Conservation (phyloP, 108 stramenopile genomes). For the Fistulifera pelliculosa region DNA sequence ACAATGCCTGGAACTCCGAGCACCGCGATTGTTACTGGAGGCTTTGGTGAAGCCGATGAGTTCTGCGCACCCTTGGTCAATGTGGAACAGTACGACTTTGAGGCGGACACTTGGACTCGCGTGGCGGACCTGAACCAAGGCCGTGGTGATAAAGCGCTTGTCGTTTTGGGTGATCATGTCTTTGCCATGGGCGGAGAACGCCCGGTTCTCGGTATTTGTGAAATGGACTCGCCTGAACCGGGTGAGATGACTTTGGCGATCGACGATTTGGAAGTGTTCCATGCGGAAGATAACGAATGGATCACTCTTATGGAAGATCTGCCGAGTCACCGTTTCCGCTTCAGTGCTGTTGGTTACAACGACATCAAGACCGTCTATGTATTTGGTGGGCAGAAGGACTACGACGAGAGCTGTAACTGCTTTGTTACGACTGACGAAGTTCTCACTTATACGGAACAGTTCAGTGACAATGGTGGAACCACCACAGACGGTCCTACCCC, state of each 20-base stretch:
- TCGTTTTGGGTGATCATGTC: conserved; percentile 33
- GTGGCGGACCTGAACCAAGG: conserved; percentile 23
- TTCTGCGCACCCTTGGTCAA: conserved; percentile 34
- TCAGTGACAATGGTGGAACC: no score
- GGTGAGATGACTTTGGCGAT: conserved; percentile 29
- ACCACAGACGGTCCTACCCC: not conserved
- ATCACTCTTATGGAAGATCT: conserved; percentile 20
- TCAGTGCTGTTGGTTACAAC: conserved; percentile 34
- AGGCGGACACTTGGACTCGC: conserved; percentile 23
- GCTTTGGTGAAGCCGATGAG: conserved; percentile 42
- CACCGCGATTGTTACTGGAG: conserved; percentile 42
- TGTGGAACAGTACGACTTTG: conserved; percentile 37
- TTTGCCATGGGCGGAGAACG: conserved; percentile 67
- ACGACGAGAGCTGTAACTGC: conserved; percentile 48
- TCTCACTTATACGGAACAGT: conserved; percentile 1
- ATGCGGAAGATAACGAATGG: conserved; percentile 30
- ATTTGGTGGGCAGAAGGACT: conserved; percentile 66
- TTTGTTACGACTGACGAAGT: conserved; percentile 46
- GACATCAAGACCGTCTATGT: conserved; percentile 27
- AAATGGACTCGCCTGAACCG: conserved; percentile 19
- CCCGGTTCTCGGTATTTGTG: conserved; percentile 25
- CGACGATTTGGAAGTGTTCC: conserved; percentile 46
- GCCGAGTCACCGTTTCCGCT: conserved; percentile 50
- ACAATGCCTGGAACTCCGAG: conserved; percentile 5
- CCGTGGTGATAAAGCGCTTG: conserved; percentile 50